Evolutionary conservation across 108 stramenopile species (phyloP), one percentile per base, ranked within the genome.

Genomic region (Licmophora abbreviata): DNA sequence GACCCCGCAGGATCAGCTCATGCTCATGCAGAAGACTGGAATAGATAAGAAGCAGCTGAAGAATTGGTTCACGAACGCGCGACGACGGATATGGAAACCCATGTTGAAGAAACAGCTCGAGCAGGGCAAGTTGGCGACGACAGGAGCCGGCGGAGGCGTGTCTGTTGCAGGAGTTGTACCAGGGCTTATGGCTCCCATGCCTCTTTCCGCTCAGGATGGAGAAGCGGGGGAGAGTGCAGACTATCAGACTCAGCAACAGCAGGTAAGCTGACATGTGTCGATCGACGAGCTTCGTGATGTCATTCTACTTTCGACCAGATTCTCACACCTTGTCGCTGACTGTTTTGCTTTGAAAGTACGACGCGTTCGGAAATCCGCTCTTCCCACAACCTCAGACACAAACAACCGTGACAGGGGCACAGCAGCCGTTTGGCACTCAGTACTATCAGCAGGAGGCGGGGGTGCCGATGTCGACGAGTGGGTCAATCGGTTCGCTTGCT

Each of bases 21-120:
- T 82, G 83, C 68, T 95, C 34, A 93, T 92, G 94, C 85, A 87
- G 51, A 80, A 85, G 67, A 95, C 94, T 15, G 92, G 94, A 12
- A 93, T 95, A 47, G 92, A 93, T 54, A 93, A 91, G 60, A 93
- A 93, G 63, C 94, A 95, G 61, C 70, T 95, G 27, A 95, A 95
- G 68, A 95, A 95, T 48, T 95, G 94, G 94, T 95, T 95, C 54
- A 95, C 94, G 35, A 95, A 95, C 58, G 94, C 94, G 1, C 58
- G 94, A 41, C 54, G 94, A 36, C 64, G 94, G 66, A 95, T 95
- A 68, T 95, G 94, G 94, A 95, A 95, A 59, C 94, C 94, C 30
- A 82, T 95, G 87, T 43, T 93, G 50, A 91, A 87, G 68, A 88
- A 85, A 48, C 88, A 92, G 67, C 54, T 92, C 35, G 93, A 89